These are phyloP conservation scores for Camellia japonica DNA, from an alignment of 148 eudicot species.

Conservation along the genomic window DNA sequence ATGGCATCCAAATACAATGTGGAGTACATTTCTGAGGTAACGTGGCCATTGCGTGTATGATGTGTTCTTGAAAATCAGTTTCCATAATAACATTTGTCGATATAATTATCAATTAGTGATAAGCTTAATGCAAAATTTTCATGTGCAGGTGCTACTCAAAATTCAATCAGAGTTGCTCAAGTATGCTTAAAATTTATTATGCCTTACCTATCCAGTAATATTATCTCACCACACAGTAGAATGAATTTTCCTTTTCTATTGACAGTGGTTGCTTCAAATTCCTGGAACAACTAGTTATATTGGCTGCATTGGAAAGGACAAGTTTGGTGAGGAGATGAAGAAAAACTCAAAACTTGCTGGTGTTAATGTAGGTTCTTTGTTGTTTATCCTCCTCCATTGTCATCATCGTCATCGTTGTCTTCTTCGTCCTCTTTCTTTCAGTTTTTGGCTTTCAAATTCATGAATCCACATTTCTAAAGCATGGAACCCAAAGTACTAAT, in stretches of 20 bases:
- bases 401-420: slow-evolving; percentile 6
- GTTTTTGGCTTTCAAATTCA: slow-evolving; percentile 3
- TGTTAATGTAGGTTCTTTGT: slow-evolving; percentile 51
- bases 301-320: slow-evolving; percentile 94
- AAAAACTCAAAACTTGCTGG: slow-evolving; percentile 66
- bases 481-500: not conserved
- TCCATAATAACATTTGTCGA: not conserved
- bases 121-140: not conserved
- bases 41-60: not conserved
- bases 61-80: not conserved
- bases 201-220: too few species aligned
- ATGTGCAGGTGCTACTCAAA: slow-evolving; percentile 87
- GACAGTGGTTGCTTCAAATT: slow-evolving; percentile 89
- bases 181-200: slow-evolving; percentile 29
- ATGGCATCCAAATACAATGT: slow-evolving; percentile 71
- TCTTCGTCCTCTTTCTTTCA: not conserved
- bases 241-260: slow-evolving; percentile 9
- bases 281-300: slow-evolving; percentile 87
- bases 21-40: slow-evolving; percentile 94
- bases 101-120: not conserved
- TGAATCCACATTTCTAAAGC: not conserved
- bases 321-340: slow-evolving; percentile 92
- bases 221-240: not conserved
- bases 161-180: slow-evolving; percentile 88
- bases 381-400: not conserved